These are phyloP conservation scores for Curvularia hawaiiensis DNA, from an alignment of 2,329 filamentous ascomycete genomes.

Conservation along the genomic window DNA sequence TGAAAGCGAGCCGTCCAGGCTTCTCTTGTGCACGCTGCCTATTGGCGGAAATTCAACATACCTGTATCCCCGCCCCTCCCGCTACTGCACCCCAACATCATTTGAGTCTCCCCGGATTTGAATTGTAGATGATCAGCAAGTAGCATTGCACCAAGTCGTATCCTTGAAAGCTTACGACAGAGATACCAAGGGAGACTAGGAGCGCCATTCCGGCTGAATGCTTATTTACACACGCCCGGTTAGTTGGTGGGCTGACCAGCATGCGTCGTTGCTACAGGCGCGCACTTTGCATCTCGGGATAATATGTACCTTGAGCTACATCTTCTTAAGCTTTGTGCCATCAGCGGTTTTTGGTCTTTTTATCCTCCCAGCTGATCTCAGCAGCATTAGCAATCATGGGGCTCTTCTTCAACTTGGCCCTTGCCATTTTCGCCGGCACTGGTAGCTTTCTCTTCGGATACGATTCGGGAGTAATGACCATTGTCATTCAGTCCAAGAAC, in stretches of 20 bases:
- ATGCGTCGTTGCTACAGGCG: slow-evolving; percentile 11
- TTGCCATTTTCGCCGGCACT: slow-evolving; percentile 52
- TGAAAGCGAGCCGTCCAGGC: slow-evolving; percentile 6
- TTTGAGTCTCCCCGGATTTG: slow-evolving; percentile 21
- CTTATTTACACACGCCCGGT: slow-evolving; percentile 14
- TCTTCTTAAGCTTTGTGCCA: neutral
- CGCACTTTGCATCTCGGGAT: slow-evolving; percentile 11
- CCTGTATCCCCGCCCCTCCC: slow-evolving; percentile 20
- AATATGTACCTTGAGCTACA: slow-evolving; percentile 15
- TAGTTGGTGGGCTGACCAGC: slow-evolving; percentile 17
- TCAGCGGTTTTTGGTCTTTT: neutral
- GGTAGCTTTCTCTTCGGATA: slow-evolving; percentile 47
- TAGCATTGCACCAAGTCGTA: slow-evolving; percentile 8
- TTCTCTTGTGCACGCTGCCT: neutral
- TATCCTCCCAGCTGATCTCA: neutral
- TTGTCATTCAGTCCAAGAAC: slow-evolving; percentile 61
- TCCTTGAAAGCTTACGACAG: slow-evolving; percentile 1
- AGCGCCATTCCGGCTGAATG: slow-evolving; percentile 26
- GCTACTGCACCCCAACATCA: slow-evolving; percentile 27
- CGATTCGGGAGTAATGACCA: slow-evolving; percentile 49
- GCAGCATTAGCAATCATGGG: slow-evolving; percentile 41
- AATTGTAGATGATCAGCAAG: slow-evolving; percentile 18
- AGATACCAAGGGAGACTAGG: slow-evolving; percentile 30
- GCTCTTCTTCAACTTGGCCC: slow-evolving; percentile 49
- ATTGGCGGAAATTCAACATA: slow-evolving; percentile 33